Conservation (phyloP, 176 grass and related monocot species). For the Ensete glaucum region DNA sequence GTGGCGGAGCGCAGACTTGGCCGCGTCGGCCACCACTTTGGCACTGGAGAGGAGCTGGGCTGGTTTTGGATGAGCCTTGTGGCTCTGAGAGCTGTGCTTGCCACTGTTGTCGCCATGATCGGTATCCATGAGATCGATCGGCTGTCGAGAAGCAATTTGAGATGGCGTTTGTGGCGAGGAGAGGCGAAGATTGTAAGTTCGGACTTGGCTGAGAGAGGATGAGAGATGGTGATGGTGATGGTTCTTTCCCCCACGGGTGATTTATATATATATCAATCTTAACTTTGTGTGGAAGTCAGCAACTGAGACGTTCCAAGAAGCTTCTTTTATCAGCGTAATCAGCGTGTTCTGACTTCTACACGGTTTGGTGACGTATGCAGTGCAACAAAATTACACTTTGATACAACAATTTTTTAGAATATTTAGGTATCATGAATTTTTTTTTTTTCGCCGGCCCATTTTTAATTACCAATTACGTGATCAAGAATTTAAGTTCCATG, state of each 20-base stretch:
- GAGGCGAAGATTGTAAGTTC: no score
- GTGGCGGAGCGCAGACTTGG: conserved; percentile 52
- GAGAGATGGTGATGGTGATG: neutral
- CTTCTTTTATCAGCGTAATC: neutral
- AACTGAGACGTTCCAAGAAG: neutral
- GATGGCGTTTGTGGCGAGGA: no score
- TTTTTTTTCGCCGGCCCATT: neutral
- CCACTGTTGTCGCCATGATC: conserved; percentile 25
- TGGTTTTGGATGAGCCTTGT: conserved; percentile 24
- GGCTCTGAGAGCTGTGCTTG: conserved; percentile 19
- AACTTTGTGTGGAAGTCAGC: neutral
- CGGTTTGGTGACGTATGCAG: neutral
- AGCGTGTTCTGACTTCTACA: neutral
- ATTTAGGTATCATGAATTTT: neutral
- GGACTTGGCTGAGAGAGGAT: no score
- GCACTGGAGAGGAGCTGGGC: conserved; percentile 69
- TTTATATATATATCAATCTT: neutral
- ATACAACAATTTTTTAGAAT: no score
- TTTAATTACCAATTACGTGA: neutral
- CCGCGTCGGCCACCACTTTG: conserved; percentile 69
- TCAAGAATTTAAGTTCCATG: neutral
- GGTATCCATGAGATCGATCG: neutral
- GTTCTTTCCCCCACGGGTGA: neutral
- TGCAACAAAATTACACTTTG: no score
- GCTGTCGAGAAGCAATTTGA: neutral